Conservation (phyloP, 129 eudicot genomes). For the Glebionis coronaria region DNA sequence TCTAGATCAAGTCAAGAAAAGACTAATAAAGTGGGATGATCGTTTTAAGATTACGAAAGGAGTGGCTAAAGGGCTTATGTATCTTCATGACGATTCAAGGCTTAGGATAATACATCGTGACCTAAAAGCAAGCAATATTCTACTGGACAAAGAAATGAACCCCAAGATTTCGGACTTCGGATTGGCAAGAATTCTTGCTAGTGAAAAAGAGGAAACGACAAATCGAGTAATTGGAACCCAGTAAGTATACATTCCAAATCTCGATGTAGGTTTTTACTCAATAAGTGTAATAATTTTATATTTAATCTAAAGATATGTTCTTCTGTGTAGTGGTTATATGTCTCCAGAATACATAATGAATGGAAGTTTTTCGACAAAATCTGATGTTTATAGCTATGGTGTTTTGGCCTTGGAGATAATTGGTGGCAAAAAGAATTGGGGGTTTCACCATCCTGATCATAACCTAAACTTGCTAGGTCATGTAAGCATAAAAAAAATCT, state of each 20-base stretch:
- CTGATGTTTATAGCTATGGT: conserved; percentile 64
- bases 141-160: conserved; percentile 54
- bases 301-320: conserved; percentile 10
- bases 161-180: conserved; percentile 71
- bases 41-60: conserved; percentile 57
- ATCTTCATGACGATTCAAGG: conserved; percentile 61
- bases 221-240: conserved; percentile 53
- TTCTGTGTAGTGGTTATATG: conserved; percentile 62
- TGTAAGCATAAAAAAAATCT: conserved; percentile 34
- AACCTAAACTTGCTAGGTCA: conserved; percentile 38
- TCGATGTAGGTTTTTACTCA: conserved; percentile 1
- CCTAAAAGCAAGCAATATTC: conserved; percentile 59
- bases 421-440: conserved; percentile 49
- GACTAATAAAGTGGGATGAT: conserved; percentile 43
- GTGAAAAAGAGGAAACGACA: conserved; percentile 46
- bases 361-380: conserved; percentile 48
- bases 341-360: conserved; percentile 61
- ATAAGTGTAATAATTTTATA: neutral
- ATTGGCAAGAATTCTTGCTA: conserved; percentile 49
- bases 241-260: conserved; percentile 24
- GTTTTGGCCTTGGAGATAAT: conserved; percentile 52
- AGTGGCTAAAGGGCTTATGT: conserved; percentile 53
- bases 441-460: conserved; percentile 40
- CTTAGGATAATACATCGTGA: conserved; percentile 61
- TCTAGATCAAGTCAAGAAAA: conserved; percentile 43